Evolutionary conservation across 2,329 filamentous ascomycete species (phyloP).

Genomic region (Fusarium sublunatum): DNA sequence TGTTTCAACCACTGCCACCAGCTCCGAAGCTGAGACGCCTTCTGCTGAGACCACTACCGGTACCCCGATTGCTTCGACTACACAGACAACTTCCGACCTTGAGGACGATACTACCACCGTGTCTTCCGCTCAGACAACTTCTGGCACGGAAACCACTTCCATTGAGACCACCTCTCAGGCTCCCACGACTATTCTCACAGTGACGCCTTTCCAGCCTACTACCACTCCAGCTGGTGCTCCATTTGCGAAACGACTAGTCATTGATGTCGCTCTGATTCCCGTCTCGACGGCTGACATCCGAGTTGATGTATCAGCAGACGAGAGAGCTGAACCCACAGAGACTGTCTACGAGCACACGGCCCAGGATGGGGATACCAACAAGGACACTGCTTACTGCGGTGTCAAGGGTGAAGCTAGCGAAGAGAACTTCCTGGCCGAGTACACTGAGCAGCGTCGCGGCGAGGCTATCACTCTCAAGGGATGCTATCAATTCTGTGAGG

Average conservation of each 20-base stretch:
- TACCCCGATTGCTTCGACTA: background rate
- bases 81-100: background rate
- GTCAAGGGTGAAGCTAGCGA: slow-evolving; percentile 52
- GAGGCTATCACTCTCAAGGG: slow-evolving; percentile 53
- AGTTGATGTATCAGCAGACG: slow-evolving; percentile 40
- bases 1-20: slow-evolving; percentile 4
- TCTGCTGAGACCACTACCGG: slow-evolving; percentile 13
- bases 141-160: background rate
- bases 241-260: slow-evolving; percentile 28
- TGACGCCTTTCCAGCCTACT: slow-evolving; percentile 19
- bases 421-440: slow-evolving; percentile 54
- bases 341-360: slow-evolving; percentile 48
- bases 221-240: slow-evolving; percentile 10
- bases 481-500: slow-evolving; percentile 57
- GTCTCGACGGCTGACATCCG: slow-evolving; percentile 42
- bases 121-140: background rate
- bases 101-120: background rate
- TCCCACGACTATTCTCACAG: slow-evolving; percentile 10
- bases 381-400: slow-evolving; percentile 52
- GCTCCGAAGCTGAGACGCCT: slow-evolving; percentile 8
- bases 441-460: slow-evolving; percentile 49
- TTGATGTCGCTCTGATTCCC: slow-evolving; percentile 51
- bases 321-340: slow-evolving; percentile 35
- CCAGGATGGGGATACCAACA: slow-evolving; percentile 48
- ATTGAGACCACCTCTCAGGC: background rate